These are phyloP conservation scores for Candida ponderosae DNA, from an alignment of 805 yeast species.

Conservation along the genomic window DNA sequence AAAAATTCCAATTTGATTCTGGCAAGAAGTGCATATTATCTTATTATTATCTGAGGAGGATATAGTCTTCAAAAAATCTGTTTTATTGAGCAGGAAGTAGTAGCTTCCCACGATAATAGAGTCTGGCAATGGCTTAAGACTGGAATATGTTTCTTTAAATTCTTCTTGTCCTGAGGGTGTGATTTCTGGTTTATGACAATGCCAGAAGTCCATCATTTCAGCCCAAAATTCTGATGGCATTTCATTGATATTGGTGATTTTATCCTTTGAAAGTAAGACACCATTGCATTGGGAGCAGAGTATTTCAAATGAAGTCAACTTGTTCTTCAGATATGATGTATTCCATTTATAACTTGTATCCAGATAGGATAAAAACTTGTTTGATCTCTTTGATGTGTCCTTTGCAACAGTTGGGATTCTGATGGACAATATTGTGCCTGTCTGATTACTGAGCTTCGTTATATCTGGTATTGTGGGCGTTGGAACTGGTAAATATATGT, in stretches of 20 bases:
- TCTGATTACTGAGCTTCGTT: too few species aligned
- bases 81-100: conserved; percentile 30
- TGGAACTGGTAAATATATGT: too few species aligned
- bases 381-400: neutral
- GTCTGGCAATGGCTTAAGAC: conserved; percentile 34
- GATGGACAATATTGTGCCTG: neutral
- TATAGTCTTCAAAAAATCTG: conserved; percentile 4
- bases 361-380: neutral
- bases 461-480: neutral
- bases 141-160: conserved; percentile 27
- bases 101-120: conserved; percentile 48
- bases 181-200: conserved; percentile 73
- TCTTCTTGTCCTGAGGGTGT: conserved; percentile 15
- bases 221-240: conserved; percentile 94
- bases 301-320: conserved; percentile 21
- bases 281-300: conserved; percentile 26
- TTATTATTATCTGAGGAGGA: conserved; percentile 2
- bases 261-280: conserved; percentile 22
- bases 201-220: conserved; percentile 97
- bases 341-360: conserved; percentile 31
- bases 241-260: conserved; percentile 33
- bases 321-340: conserved; percentile 27
- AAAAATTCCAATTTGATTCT: conserved; percentile 29
- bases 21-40: conserved; percentile 32
- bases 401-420: neutral